A percentile compares a stretch with the other conserved stretches of the same genome.
Conservation (phyloP, 257 asterid species). For the Nyctanthes arbortristis region DNA sequence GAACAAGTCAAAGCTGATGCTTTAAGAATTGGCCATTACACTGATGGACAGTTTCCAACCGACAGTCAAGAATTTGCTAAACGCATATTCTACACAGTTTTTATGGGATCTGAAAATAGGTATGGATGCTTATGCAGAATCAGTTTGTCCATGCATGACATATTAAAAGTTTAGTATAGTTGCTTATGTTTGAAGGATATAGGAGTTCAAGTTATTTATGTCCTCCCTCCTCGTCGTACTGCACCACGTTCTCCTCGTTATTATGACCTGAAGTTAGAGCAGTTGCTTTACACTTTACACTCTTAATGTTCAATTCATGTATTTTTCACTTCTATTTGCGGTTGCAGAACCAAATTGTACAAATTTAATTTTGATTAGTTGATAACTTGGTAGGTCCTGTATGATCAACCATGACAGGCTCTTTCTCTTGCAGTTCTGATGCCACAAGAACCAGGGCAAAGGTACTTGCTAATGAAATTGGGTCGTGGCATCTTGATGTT, state of each 20-base stretch:
- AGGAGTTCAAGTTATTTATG: not conserved
- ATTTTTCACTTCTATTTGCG: not conserved
- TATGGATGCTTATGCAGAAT: slow-evolving; percentile 25
- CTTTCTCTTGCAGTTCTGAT: slow-evolving; percentile 63
- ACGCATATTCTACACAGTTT: slow-evolving; percentile 89
- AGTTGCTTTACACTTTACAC: slow-evolving; percentile 12
- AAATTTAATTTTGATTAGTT: slow-evolving; percentile 8
- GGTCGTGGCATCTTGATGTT: slow-evolving; percentile 94
- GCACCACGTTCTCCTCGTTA: not conserved
- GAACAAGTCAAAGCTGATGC: slow-evolving; percentile 94
- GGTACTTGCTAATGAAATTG: slow-evolving; percentile 89
- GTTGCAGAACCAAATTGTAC: not conserved
- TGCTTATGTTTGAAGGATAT: not conserved
- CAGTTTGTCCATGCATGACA: not conserved
- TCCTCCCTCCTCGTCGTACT: not conserved
- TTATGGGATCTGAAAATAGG: slow-evolving; percentile 97
- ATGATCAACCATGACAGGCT: slow-evolving; percentile 12
- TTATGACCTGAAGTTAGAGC: not conserved
- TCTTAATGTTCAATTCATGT: not conserved
- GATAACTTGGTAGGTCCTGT: not conserved
- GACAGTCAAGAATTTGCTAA: slow-evolving; percentile 91
- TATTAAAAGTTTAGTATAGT: not conserved
- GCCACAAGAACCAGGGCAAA: slow-evolving; percentile 72
- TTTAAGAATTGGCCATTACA: slow-evolving; percentile 75
- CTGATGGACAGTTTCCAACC: slow-evolving; percentile 72